Percentiles rank a stretch among this genome's conserved stretches.
phyloP scores from a whole-genome alignment of 2,329 filamentous ascomycete genomes.

The Neurospora sp. region DNA sequence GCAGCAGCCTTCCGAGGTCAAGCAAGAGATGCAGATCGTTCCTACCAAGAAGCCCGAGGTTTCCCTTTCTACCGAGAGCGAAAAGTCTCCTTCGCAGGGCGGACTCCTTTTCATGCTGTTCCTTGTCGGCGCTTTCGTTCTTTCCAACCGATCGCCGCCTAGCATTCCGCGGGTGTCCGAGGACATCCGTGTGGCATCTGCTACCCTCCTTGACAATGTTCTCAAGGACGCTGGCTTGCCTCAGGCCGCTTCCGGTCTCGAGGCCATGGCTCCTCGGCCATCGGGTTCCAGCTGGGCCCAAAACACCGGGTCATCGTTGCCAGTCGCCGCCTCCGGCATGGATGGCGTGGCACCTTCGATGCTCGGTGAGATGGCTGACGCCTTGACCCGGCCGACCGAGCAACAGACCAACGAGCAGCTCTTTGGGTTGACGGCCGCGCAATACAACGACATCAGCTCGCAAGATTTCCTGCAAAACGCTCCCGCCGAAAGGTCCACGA shows the following conservation, averaged over 20 bases:
- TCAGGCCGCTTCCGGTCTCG: slow-evolving; percentile 32
- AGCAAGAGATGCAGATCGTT: slow-evolving; percentile 47
- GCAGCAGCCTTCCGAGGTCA: slow-evolving; percentile 37
- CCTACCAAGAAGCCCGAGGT: slow-evolving; percentile 44
- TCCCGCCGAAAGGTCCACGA: slow-evolving; percentile 41
- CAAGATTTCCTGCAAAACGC: slow-evolving; percentile 58
- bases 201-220: slow-evolving; percentile 67
- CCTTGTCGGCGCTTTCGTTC: slow-evolving; percentile 90
- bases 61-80: slow-evolving; percentile 35
- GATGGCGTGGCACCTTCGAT: slow-evolving; percentile 45
- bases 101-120: slow-evolving; percentile 89
- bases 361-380: slow-evolving; percentile 57
- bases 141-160: slow-evolving; percentile 68
- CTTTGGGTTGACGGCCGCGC: slow-evolving; percentile 74
- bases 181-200: slow-evolving; percentile 68
- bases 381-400: slow-evolving; percentile 64
- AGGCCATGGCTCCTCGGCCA: slow-evolving; percentile 39
- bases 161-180: slow-evolving; percentile 70
- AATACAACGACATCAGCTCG: slow-evolving; percentile 78
- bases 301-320: slow-evolving; percentile 27
- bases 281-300: slow-evolving; percentile 39
- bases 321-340: slow-evolving; percentile 34
- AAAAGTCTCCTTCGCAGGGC: slow-evolving; percentile 64
- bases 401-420: slow-evolving; percentile 82
- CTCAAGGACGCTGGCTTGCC: slow-evolving; percentile 68